These are phyloP conservation scores for Austroboletus eburneus DNA, from an alignment of 768 basidiomycete genomes.

Conservation along the genomic window DNA sequence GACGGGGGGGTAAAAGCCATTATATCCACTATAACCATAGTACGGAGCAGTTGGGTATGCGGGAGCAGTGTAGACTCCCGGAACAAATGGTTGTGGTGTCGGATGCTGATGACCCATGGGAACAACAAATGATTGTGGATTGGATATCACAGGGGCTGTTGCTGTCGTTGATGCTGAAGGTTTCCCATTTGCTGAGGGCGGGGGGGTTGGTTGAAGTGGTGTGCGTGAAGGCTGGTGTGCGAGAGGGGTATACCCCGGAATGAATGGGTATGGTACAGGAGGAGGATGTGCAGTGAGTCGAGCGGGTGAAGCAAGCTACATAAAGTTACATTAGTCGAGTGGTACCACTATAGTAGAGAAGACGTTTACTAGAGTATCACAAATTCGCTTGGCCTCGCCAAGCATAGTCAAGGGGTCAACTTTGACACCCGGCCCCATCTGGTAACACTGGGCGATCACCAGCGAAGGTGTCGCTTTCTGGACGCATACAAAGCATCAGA, in stretches of 20 bases:
- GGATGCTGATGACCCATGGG: slow-evolving; percentile 55
- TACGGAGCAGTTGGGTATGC: slow-evolving; percentile 63
- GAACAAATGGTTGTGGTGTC: slow-evolving; percentile 41
- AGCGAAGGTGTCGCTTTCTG: slow-evolving; percentile 58
- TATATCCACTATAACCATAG: slow-evolving; percentile 49
- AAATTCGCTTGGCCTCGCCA: slow-evolving; percentile 70
- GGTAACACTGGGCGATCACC: slow-evolving; percentile 78
- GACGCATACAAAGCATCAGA: slow-evolving; percentile 8
- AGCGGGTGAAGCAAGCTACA: slow-evolving; percentile 69
- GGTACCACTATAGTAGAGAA: not conserved
- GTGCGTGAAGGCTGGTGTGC: slow-evolving; percentile 28
- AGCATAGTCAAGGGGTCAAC: slow-evolving; percentile 74
- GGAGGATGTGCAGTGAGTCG: slow-evolving; percentile 65
- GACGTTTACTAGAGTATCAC: slow-evolving; percentile 63
- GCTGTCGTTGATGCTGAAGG: slow-evolving; percentile 29
- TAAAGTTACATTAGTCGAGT: slow-evolving; percentile 12
- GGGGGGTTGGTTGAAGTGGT: slow-evolving; percentile 34
- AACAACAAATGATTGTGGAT: slow-evolving; percentile 70
- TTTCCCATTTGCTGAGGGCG: slow-evolving; percentile 34
- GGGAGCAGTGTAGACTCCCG: slow-evolving; percentile 29
- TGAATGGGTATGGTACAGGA: slow-evolving; percentile 49
- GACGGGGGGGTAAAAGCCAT: slow-evolving; percentile 30
- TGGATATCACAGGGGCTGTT: slow-evolving; percentile 55
- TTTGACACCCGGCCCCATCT: slow-evolving; percentile 63
- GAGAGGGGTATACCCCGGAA: slow-evolving; percentile 37